Conservation (phyloP, 805 yeast species). For the Starmerella khaoyaiensis region DNA sequence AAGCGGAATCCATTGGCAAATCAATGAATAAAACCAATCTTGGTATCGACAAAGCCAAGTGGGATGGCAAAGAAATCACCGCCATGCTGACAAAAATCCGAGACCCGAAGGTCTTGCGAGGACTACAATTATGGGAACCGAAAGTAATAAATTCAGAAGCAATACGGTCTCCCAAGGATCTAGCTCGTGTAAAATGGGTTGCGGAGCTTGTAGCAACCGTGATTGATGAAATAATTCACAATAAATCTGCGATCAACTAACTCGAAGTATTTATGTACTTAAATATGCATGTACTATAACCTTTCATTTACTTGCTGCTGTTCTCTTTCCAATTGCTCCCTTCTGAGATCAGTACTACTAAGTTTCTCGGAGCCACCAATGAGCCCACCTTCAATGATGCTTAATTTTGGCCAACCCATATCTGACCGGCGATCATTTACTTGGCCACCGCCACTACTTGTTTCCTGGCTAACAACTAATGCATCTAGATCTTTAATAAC, state of each 20-base stretch:
- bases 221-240: slow-evolving; percentile 15
- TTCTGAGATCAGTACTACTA: slow-evolving; percentile 72
- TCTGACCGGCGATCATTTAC: slow-evolving; percentile 55
- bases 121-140: slow-evolving; percentile 49
- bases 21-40: not conserved
- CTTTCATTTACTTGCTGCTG: not conserved
- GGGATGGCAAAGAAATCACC: slow-evolving; percentile 39
- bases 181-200: slow-evolving; percentile 57
- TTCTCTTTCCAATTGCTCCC: slow-evolving; percentile 25
- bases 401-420: slow-evolving; percentile 41
- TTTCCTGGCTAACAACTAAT: slow-evolving; percentile 69
- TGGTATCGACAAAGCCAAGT: slow-evolving; percentile 26
- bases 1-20: slow-evolving; percentile 24
- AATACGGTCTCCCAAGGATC: slow-evolving; percentile 41
- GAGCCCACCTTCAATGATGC: slow-evolving; percentile 50
- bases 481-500: slow-evolving; percentile 59
- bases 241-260: not conserved
- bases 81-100: slow-evolving; percentile 42
- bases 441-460: slow-evolving; percentile 56
- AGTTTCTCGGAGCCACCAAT: slow-evolving; percentile 47
- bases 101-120: slow-evolving; percentile 49
- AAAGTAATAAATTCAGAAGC: slow-evolving; percentile 31
- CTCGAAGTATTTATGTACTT: not conserved
- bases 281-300: not conserved
- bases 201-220: slow-evolving; percentile 14